Conservation (phyloP, 2,329 filamentous ascomycete genomes). For the Biscogniauxia mediterranea region DNA sequence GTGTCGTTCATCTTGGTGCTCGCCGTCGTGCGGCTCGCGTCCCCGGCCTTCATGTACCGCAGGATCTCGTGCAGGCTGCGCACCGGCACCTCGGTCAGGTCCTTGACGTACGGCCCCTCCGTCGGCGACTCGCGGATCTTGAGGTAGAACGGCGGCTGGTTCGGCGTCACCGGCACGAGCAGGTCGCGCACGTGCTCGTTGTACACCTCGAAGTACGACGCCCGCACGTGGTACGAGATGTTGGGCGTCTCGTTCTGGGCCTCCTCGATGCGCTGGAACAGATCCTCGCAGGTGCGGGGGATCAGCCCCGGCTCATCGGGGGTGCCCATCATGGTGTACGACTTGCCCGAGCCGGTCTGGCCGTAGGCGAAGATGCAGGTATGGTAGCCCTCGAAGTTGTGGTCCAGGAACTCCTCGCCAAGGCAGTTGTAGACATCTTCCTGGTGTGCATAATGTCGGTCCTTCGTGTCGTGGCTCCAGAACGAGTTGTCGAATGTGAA, state of each 20-base stretch:
- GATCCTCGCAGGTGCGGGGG: constrained; percentile 89
- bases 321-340: constrained; percentile 96
- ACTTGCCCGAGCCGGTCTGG: constrained; percentile 96
- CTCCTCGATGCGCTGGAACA: constrained; percentile 88
- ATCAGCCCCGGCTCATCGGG: constrained; percentile 86
- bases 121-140: constrained; percentile 95
- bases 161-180: constrained; percentile 68
- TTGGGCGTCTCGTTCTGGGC: constrained; percentile 77
- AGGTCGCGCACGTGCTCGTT: constrained; percentile 98
- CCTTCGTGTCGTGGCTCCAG: constrained; percentile 82
- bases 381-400: constrained; percentile 99
- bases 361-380: constrained; percentile 99
- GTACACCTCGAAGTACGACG: constrained; percentile 99
- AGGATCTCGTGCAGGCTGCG: constrained; percentile 84
- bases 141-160: constrained; percentile 82
- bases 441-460: constrained; percentile 86
- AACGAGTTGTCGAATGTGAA: constrained; percentile 99
- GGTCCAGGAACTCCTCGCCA: constrained; percentile 94
- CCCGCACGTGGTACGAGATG: constrained; percentile 94
- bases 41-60: constrained; percentile 86
- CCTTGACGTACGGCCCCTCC: constrained; percentile 95
- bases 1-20: constrained; percentile 99
- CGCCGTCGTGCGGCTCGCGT: constrained; percentile 81
- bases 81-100: constrained; percentile 89
- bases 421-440: constrained; percentile 92